phyloP scores from a whole-genome alignment of 345 rosid species.

The Acer yangbiense region DNA sequence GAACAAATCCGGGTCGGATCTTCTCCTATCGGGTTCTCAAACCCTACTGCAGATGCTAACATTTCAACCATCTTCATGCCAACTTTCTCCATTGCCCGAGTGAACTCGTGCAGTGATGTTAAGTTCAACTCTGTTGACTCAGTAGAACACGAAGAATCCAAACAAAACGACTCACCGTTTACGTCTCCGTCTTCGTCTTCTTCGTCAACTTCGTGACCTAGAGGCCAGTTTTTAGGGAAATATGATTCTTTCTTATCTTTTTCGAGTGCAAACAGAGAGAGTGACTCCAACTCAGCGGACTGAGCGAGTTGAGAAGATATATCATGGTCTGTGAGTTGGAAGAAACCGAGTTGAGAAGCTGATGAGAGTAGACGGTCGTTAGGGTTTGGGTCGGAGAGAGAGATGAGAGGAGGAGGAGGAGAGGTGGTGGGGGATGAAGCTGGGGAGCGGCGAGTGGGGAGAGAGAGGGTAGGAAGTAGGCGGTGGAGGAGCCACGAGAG shows the following conservation, averaged over 20 bases:
- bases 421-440: not conserved
- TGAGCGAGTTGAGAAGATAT: conserved; percentile 53
- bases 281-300: conserved; percentile 60
- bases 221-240: conserved; percentile 77
- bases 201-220: conserved; percentile 55
- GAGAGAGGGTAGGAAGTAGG: conserved; percentile 75
- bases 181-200: conserved; percentile 38
- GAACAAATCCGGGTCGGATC: conserved; percentile 56
- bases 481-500: conserved; percentile 73
- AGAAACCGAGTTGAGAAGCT: conserved; percentile 50
- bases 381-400: conserved; percentile 33
- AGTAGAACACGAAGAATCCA: conserved; percentile 40
- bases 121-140: conserved; percentile 43
- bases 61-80: conserved; percentile 53
- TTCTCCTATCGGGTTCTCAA: conserved; percentile 49
- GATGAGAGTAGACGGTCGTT: conserved; percentile 41
- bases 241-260: conserved; percentile 37
- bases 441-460: conserved; percentile 51
- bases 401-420: conserved; percentile 40
- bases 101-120: conserved; percentile 46
- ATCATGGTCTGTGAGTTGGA: conserved; percentile 49
- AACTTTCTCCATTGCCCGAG: conserved; percentile 50
- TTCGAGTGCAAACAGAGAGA: conserved; percentile 52
- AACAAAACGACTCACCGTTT: conserved; percentile 51
- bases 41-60: conserved; percentile 47